phyloP scores from a whole-genome alignment of 305 asterid species.

The Galium porrigens region DNA sequence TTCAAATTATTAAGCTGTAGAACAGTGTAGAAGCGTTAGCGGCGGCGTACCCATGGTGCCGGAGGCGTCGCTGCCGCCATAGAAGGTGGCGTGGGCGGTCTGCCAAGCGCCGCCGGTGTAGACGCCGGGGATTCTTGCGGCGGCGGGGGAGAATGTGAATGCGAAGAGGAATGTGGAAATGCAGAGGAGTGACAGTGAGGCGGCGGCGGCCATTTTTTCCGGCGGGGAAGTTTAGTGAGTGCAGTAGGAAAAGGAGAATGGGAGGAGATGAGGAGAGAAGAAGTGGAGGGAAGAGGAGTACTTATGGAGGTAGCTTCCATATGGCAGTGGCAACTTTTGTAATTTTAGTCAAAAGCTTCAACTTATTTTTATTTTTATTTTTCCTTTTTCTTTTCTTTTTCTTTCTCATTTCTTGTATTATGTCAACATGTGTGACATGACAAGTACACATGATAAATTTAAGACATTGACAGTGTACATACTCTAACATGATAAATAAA shows the following conservation, averaged over 20 bases:
- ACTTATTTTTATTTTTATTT: background rate
- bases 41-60: constrained; percentile 67
- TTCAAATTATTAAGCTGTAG: too few species aligned
- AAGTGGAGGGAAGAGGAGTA: constrained; percentile 41
- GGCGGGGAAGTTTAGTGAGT: background rate
- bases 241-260: background rate
- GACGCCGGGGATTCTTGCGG: constrained; percentile 52
- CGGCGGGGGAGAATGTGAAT: constrained; percentile 7
- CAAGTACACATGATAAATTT: background rate
- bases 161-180: constrained; percentile 23
- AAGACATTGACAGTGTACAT: background rate
- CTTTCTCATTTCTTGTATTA: too few species aligned
- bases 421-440: background rate
- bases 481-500: background rate
- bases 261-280: background rate
- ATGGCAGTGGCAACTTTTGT: constrained; percentile 39
- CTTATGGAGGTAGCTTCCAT: constrained; percentile 41
- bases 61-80: constrained; percentile 86
- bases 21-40: too few species aligned
- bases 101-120: constrained; percentile 54
- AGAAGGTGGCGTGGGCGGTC: constrained; percentile 75
- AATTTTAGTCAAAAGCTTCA: constrained; percentile 19
- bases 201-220: constrained; percentile 1
- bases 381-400: background rate
- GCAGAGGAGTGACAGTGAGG: constrained; percentile 19